Base-by-base conservation (phyloP, 495 filamentous ascomycete genomes). In the Physcia stellaris region DNA sequence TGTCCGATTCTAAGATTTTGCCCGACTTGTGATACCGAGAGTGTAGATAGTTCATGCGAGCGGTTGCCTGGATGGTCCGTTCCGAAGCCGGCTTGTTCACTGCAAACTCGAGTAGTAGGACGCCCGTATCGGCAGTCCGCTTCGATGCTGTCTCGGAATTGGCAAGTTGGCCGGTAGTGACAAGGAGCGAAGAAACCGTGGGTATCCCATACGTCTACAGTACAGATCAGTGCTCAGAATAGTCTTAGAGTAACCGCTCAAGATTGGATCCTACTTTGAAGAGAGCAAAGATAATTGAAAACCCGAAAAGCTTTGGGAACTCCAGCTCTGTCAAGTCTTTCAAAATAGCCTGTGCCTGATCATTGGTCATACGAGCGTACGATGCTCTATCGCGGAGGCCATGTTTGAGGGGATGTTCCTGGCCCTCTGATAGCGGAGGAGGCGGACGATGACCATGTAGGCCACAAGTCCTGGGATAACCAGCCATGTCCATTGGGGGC, bases 171-270 rank as follows among this genome's bases (percentile, higher is more conserved):
- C 57, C 63, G 6, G 77, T 80, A 21, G 64, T 61, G 0, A 67
- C 62, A 15, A 83, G 62, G 0, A 79, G 51, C 21, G 48, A 51
- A 4, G 71, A 74, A 34, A 80, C 79, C 16, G 68, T 64, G 1
- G 76, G 74, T 30, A 84, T 70, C 6, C 71, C 76, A 42, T 83
- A 83, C 10, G 78, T 80, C 68, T 75, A 39, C n/a, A n/a, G n/a
- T n/a, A n/a, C n/a, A n/a, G n/a, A n/a, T n/a, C n/a, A n/a, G n/a
- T n/a, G n/a, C n/a, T n/a, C n/a, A n/a, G n/a, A n/a, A n/a, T n/a
- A n/a, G n/a, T n/a, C n/a, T n/a, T n/a, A n/a, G n/a, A n/a, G n/a
- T n/a, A n/a, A n/a, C n/a, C n/a, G n/a, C n/a, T n/a, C n/a, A n/a
- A n/a, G n/a, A n/a, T n/a, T n/a, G n/a, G n/a, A n/a, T n/a, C n/a